These are phyloP conservation scores for Mollisiaceae sp. DNA, from an alignment of 2,329 filamentous ascomycete species.

Conservation along the genomic window DNA sequence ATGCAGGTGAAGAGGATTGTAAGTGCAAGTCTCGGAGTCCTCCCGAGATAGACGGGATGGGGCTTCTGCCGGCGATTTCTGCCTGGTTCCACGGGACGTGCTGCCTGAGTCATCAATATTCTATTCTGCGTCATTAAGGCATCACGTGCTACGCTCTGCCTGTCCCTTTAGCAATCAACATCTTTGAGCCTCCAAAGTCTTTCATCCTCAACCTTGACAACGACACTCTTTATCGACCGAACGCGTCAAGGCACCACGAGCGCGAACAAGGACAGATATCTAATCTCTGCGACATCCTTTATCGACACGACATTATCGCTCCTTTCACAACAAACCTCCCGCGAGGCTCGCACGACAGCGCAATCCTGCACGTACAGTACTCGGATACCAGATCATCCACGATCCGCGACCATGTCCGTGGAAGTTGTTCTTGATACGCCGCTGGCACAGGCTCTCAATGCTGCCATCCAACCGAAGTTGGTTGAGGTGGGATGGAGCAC, in stretches of 20 bases:
- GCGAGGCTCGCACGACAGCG: background rate
- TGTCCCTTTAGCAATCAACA: background rate
- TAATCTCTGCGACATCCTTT: background rate
- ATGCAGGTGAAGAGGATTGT: background rate
- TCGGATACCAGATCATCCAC: background rate
- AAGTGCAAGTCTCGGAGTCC: background rate
- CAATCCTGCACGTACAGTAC: background rate
- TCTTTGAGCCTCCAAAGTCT: background rate
- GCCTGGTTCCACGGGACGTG: background rate
- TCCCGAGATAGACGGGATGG: background rate
- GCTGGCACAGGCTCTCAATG: conserved; percentile 81
- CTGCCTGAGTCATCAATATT: background rate
- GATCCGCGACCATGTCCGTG: conserved; percentile 68
- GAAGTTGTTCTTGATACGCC: conserved; percentile 80
- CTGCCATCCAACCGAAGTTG: conserved; percentile 86
- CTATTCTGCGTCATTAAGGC: background rate
- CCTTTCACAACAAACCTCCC: background rate
- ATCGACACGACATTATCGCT: background rate
- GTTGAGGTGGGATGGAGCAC: conserved; percentile 92
- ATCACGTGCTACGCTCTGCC: background rate
- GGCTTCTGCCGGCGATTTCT: background rate
- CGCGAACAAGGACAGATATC: background rate
- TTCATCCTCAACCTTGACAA: conserved; percentile 9
- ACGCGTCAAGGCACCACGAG: conserved; percentile 8
- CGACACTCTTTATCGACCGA: conserved; percentile 14